These are phyloP conservation scores for Rhodotorula mucilaginosa DNA, from an alignment of 1,284 basidiomycete species.

Conservation along the genomic window DNA sequence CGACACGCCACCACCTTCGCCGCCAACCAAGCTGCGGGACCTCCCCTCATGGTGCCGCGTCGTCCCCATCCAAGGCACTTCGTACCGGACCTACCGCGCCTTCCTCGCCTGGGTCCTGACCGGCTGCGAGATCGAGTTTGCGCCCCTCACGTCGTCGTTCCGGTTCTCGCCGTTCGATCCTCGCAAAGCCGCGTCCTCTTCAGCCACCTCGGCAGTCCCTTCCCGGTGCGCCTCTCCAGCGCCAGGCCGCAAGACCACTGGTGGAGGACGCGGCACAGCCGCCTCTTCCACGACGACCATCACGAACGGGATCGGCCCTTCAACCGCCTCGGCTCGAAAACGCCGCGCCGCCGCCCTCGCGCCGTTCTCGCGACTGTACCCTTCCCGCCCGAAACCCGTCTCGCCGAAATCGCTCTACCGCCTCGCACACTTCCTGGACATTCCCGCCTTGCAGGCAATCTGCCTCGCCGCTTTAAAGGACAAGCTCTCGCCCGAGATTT, in stretches of 20 bases:
- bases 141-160: constrained; percentile 25
- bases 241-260: background rate
- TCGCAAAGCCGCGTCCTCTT: no score
- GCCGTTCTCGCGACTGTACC: background rate
- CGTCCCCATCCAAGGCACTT: constrained; percentile 17
- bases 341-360: background rate
- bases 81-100: constrained; percentile 26
- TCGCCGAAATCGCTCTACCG: constrained; percentile 25
- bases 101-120: constrained; percentile 17
- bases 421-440: constrained; percentile 30
- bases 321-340: background rate
- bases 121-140: constrained; percentile 10
- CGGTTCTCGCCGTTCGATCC: background rate
- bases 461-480: constrained; percentile 8
- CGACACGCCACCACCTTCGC: constrained; percentile 8
- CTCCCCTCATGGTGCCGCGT: constrained; percentile 1
- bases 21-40: background rate
- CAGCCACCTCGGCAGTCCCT: background rate
- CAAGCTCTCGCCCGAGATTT: constrained; percentile 2
- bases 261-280: background rate
- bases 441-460: background rate
- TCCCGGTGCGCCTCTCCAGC: background rate
- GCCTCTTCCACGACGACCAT: background rate
- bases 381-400: constrained; percentile 1
- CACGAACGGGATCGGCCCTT: background rate